phyloP scores from a whole-genome alignment of 306 rosid species.

The Malus domestica region DNA sequence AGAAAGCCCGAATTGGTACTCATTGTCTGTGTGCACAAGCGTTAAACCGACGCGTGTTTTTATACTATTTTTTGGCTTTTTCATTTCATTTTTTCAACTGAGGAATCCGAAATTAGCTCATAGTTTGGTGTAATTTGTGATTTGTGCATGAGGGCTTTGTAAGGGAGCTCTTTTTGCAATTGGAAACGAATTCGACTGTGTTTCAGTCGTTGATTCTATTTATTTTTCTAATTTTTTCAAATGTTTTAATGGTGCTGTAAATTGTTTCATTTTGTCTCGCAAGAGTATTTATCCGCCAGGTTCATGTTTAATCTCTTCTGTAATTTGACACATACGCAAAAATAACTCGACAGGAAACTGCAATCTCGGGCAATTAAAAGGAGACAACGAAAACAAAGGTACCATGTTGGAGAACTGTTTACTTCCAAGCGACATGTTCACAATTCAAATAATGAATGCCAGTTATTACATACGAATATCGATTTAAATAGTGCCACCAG shows the following conservation, averaged over 20 bases:
- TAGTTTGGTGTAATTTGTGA: neutral
- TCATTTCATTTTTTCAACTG: neutral
- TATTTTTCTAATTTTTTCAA: neutral
- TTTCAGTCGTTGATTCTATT: neutral
- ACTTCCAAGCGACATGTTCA: neutral
- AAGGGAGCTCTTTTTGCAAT: neutral
- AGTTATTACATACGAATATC: neutral
- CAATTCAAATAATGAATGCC: slow-evolving; percentile 2
- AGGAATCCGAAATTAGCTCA: neutral
- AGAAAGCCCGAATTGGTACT: slow-evolving; percentile 3
- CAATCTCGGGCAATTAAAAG: neutral
- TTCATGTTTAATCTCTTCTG: neutral
- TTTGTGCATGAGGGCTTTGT: neutral
- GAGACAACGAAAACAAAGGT: neutral
- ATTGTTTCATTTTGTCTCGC: neutral
- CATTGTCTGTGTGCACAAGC: neutral
- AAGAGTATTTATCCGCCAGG: neutral
- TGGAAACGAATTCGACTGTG: neutral
- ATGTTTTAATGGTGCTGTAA: neutral
- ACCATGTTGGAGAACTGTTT: neutral
- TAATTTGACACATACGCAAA: neutral
- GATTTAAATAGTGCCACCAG: neutral
- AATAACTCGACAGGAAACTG: neutral
- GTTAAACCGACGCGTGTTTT: neutral
- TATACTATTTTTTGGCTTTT: neutral